A percentile compares a stretch with the other conserved stretches of the same genome.
Evolutionary conservation across 1,284 basidiomycete species (phyloP).

Genomic region (Schizophyllum amplum): DNA sequence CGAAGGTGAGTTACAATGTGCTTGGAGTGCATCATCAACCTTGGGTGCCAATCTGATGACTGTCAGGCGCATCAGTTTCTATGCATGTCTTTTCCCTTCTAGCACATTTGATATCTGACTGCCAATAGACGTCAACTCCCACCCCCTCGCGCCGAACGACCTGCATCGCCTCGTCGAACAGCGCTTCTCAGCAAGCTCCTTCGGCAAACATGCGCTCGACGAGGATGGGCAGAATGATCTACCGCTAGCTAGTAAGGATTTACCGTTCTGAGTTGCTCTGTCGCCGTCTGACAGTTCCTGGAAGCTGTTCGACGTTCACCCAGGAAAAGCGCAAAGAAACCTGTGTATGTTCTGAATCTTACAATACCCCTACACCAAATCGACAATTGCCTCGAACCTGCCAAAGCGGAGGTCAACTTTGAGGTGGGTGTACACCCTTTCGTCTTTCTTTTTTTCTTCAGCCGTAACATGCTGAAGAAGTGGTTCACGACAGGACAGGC

Average conservation of each 20-base stretch:
- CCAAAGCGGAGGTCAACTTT: conserved; percentile 62
- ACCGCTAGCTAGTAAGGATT: conserved; percentile 34
- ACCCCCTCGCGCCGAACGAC: conserved; percentile 60
- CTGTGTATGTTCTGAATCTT: conserved; percentile 77
- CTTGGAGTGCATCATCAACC: conserved; percentile 5
- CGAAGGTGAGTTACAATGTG: conserved; percentile 45
- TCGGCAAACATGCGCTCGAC: conserved; percentile 61
- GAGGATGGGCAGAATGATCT: conserved; percentile 44
- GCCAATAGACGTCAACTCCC: conserved; percentile 73
- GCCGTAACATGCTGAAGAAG: conserved; percentile 1
- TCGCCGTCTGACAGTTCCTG: conserved; percentile 5
- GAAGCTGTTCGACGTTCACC: conserved; percentile 59
- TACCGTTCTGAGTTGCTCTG: conserved; percentile 1
- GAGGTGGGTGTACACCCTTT: conserved; percentile 35
- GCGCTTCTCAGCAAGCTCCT: conserved; percentile 60
- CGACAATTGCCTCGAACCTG: conserved; percentile 73
- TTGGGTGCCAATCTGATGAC: conserved; percentile 5
- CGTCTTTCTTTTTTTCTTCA: neutral
- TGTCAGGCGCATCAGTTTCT: conserved; percentile 73
- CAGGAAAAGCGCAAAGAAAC: conserved; percentile 65
- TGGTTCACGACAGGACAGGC: conserved; percentile 37
- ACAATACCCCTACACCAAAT: conserved; percentile 54
- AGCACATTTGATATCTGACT: conserved; percentile 2
- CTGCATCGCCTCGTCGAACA: conserved; percentile 64
- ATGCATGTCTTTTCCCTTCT: conserved; percentile 40